Evolutionary conservation across 495 filamentous ascomycete species (phyloP), one percentile per base, ranked within the genome.

Genomic region (Trichocladium antarcticum): DNA sequence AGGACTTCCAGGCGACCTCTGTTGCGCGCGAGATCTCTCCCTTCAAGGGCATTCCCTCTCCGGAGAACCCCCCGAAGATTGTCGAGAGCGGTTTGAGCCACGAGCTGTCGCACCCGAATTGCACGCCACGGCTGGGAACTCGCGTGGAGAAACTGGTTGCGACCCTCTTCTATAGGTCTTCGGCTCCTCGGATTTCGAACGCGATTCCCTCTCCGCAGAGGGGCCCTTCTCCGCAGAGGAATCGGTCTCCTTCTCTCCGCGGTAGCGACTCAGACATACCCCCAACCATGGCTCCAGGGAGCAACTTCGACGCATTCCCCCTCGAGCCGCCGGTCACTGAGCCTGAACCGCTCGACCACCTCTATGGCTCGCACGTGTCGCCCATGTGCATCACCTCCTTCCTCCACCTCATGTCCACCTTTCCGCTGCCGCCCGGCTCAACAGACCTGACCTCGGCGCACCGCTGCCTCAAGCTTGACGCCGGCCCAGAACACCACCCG

Each of bases 371-470:
- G 3, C 82, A 82, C 55, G 76, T 90, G 50, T 86, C 84, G 27
- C 84, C 85, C 56, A 68, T 87, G 57, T 87, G 84, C 66, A 73
- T 93, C 59, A 85, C 85, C 21, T 83, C 86, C 50, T 90, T 90
- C 68, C 78, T 88, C 34, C 79, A 84, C 53, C 80, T 81, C 42
- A 74, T 88, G 62, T 79, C 84, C 32, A 70, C 73, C n/a, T 79
- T 89, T 36, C 81, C 81, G 12, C 61, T 65, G 58, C 77, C 65
- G 0, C 67, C 59, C 14, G 71, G 66, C 68, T 77, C 69, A 57
- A 73, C 68, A 64, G 77, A 76, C 53, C 70, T 76, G 51, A 77
- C 74, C 39, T 80, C 80, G 32, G 79, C 80, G 29, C 83, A 88
- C 61, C 78, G 83, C 47, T 85, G 82, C 58, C 74, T 89, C 41